Conservation (phyloP, 371 early-diverging fungal species). For the Chytridiales sp. region DNA sequence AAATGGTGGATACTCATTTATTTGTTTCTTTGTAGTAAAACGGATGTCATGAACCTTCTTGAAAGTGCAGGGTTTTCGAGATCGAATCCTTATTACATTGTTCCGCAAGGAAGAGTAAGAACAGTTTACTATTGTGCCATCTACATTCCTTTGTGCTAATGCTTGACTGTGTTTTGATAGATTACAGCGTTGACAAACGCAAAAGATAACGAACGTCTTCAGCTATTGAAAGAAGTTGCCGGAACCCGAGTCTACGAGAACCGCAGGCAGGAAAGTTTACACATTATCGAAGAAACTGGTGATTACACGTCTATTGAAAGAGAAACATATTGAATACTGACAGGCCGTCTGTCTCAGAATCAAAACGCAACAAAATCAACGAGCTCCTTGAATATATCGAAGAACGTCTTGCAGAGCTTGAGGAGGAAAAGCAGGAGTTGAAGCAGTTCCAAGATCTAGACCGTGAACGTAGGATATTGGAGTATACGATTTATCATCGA, state of each 20-base stretch:
- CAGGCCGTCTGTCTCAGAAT: no score
- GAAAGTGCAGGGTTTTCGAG: conserved; percentile 98
- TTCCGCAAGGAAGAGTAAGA: conserved; percentile 97
- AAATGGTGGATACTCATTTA: neutral
- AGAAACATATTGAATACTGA: neutral
- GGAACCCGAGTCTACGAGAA: conserved; percentile 98
- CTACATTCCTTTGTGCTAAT: neutral
- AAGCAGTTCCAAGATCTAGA: conserved; percentile 83
- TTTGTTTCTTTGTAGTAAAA: conserved; percentile 62
- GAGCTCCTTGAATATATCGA: conserved; percentile 87
- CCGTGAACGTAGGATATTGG: conserved; percentile 80
- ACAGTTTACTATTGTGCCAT: neutral
- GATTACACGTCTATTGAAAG: conserved; percentile 10
- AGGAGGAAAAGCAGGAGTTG: conserved; percentile 92
- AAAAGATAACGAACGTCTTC: conserved; percentile 86
- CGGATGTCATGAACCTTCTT: conserved; percentile 90
- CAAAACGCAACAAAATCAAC: conserved; percentile 86
- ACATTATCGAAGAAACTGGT: conserved; percentile 93
- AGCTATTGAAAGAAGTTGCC: conserved; percentile 96
- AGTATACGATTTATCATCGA: conserved; percentile 87
- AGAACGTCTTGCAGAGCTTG: conserved; percentile 84
- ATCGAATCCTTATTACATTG: conserved; percentile 98
- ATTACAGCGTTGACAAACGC: conserved; percentile 91
- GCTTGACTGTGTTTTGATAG: conserved; percentile 36
- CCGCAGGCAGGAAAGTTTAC: conserved; percentile 84